Evolutionary conservation across 306 rosid genomes (phyloP), one percentile per base, ranked within the genome.

Genomic region (Pterocarpus santalinus): DNA sequence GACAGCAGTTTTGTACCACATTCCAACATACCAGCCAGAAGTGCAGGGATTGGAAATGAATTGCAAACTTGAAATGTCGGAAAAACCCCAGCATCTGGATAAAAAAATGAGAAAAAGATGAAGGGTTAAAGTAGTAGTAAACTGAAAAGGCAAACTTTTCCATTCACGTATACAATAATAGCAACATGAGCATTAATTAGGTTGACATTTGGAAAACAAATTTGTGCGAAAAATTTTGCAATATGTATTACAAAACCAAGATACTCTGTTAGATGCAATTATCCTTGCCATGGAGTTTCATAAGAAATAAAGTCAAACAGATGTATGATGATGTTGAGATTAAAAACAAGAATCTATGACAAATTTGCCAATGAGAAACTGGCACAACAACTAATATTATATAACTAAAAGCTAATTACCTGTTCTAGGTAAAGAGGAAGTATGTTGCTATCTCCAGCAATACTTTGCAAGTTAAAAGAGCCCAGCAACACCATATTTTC

Each of bases 401-500:
- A 66, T 36, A 60, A 69, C 47, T 68, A 80, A 86, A 70, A 60
- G 69, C 52, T 64, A 77, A 86, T 74, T 82, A 93, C 99, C 98
- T 88, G 97, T 72, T 90, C 96, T 7, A 95, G 84, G 83, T 89
- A 95, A 82, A 87, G 87, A 53, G 86, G 84, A 74, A 91, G 88
- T 34, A 86, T 22, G 68, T 73, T 79, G 85, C 61, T 85, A 75
- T 95, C 97, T 68, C 91, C 89, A 81, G 89, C 87, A 81, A 95
- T 87, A 80, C 94, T 91, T 72, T 87, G 98, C 90, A 95, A 82
- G 91, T 95, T 95, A 69, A 77, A 86, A 55, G 92, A 80, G 65
- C 99, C 98, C 89, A 95, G 77, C 65, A 89, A 93, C 79, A 88
- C 94, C 91, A 95, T 85, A 88, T 97, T 90, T 84, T 95, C 99